phyloP scores from a whole-genome alignment of 2,329 filamentous ascomycete genomes.

The Monosporascus sp. region DNA sequence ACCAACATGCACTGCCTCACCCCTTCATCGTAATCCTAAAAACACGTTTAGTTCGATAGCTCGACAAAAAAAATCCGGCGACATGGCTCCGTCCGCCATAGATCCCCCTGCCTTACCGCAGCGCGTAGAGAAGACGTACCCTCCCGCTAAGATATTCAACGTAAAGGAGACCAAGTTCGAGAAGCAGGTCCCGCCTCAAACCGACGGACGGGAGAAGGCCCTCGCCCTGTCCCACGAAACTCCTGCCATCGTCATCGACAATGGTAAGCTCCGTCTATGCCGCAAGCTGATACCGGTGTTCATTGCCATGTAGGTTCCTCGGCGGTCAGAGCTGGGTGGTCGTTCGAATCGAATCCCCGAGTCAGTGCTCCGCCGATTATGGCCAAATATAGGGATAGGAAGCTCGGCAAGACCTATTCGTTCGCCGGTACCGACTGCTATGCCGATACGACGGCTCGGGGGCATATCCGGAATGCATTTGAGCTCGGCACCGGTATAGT shows the following conservation, averaged over 20 bases:
- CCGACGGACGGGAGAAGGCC: conserved; percentile 68
- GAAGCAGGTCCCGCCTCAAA: conserved; percentile 45
- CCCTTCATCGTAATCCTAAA: too few species aligned
- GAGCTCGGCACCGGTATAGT: conserved; percentile 87
- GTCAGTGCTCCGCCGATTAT: conserved; percentile 82
- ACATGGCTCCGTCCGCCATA: conserved; percentile 50
- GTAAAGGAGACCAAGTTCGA: conserved; percentile 60
- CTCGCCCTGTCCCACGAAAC: conserved; percentile 46
- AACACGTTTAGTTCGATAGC: not conserved
- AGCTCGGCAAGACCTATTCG: conserved; percentile 83
- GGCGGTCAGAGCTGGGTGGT: conserved; percentile 89
- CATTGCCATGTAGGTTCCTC: conserved; percentile 63
- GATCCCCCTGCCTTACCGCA: conserved; percentile 38
- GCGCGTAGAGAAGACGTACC: conserved; percentile 41
- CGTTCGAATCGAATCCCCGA: conserved; percentile 78
- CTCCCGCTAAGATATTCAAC: conserved; percentile 53
- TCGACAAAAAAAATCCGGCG: not conserved
- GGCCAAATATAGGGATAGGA: conserved; percentile 92
- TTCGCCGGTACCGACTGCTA: conserved; percentile 93
- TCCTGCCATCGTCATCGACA: conserved; percentile 93
- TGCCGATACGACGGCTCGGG: conserved; percentile 85
- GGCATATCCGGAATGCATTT: conserved; percentile 86
- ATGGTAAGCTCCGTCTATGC: conserved; percentile 57
- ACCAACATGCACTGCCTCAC: not conserved
- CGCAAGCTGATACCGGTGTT: not conserved